Evolutionary conservation across 495 filamentous ascomycete species (phyloP), one percentile per base, ranked within the genome.

Genomic region (Letharia columbiana): DNA sequence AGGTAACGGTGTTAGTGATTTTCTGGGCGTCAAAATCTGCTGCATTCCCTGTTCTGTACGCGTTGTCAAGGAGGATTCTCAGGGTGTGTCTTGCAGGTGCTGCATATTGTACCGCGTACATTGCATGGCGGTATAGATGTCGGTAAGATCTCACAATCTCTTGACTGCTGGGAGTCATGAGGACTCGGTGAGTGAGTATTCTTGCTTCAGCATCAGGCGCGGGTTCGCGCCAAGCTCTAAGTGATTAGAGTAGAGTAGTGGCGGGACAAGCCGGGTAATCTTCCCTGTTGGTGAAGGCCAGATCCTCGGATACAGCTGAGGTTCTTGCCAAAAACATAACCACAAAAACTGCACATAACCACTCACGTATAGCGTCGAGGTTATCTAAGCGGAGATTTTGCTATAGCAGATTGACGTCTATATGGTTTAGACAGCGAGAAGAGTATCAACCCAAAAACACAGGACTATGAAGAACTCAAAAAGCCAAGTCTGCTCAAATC

Each of bases 61-160:
- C 84, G 0, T 70, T 74, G 57, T 90, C 87, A 45, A 98, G 71
- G 66, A 81, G 82, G 58, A 86, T 78, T 45, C 83, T 82, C 35
- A 90, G 72, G 2, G 84, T 81, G 77, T 84, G 86, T 62, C 91
- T 88, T 35, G 86, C 80, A 1, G 95, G 94, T 57, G 83, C 83
- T 0, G 92, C 85, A 77, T 89, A 94, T 65, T 90, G 88, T 41
- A 96, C 82, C 3, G 90, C 92, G 52, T 85, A 88, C 18, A 98
- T 82, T 18, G 83, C 82, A 18, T 84, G 83, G 54, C 88, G 86
- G 69, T 89, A 89, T 49, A 98, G 81, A 45, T 84, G 79, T 63
- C 94, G 87, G 77, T 98, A 98, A 52, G 91, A 86, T 71, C 85
- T 79, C 52, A 91, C 69, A 58, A 96, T 67, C 12, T 64, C 54